phyloP scores from a whole-genome alignment of 176 grass and related monocot species.

The Tillandsia leiboldiana region DNA sequence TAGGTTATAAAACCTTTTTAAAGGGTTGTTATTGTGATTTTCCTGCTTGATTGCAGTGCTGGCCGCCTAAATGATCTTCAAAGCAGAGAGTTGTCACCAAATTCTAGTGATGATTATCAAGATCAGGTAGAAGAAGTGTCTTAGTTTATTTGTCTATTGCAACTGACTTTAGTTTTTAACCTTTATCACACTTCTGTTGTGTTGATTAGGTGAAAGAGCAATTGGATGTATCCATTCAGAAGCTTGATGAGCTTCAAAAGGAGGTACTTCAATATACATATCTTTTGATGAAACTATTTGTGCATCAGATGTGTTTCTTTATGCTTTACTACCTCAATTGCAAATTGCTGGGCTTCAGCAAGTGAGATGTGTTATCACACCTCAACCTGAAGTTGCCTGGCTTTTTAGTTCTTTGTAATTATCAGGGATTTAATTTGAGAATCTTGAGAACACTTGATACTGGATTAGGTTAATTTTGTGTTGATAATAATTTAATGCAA shows the following conservation, averaged over 20 bases:
- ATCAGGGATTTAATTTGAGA: too few relatives aligned
- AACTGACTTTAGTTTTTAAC: conserved; percentile 10
- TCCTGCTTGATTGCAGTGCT: conserved; percentile 13
- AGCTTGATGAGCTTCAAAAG: conserved; percentile 54
- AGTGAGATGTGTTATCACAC: background rate
- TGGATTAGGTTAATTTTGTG: too few relatives aligned
- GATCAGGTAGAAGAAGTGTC: conserved; percentile 34
- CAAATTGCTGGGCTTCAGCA: background rate
- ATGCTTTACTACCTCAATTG: background rate
- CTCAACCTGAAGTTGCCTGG: background rate
- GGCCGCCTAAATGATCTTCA: conserved; percentile 38
- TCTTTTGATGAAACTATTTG: background rate
- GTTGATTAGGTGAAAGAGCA: conserved; percentile 46
- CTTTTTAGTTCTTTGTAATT: background rate
- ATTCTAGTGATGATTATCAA: conserved; percentile 42
- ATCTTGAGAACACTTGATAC: too few relatives aligned
- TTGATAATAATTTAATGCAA: too few relatives aligned
- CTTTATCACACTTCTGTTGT: conserved; percentile 12
- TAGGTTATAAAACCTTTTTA: background rate
- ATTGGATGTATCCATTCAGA: conserved; percentile 45
- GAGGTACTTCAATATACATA: conserved; percentile 36
- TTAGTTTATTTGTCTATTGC: conserved; percentile 13
- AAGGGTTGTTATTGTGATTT: conserved; percentile 1
- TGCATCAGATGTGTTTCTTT: background rate
- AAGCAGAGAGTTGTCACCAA: conserved; percentile 36